phyloP scores from a whole-genome alignment of 805 yeast genomes.

The Vanderwaltozyma verrucispora region DNA sequence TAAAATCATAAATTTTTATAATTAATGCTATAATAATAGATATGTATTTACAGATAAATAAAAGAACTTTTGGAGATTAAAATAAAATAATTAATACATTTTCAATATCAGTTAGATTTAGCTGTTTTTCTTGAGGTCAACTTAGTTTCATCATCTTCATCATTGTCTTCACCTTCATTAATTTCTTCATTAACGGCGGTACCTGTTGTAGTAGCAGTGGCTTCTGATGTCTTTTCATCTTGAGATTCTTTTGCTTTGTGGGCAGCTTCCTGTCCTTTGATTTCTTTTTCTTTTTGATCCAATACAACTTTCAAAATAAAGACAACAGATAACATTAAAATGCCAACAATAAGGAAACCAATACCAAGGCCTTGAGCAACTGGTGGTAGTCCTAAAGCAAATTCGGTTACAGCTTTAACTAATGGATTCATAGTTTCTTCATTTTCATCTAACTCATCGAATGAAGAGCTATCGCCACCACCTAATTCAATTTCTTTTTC shows the following conservation, averaged over 20 bases:
- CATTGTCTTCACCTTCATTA: background rate
- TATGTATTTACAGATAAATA: no score
- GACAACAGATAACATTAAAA: background rate
- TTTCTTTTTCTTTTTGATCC: background rate
- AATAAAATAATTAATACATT: no score
- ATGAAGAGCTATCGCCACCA: background rate
- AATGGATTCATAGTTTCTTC: background rate
- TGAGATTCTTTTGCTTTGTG: background rate
- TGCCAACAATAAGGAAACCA: background rate
- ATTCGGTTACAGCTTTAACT: background rate
- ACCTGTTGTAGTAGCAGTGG: background rate
- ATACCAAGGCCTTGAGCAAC: background rate
- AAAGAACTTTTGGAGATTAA: no score
- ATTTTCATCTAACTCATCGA: background rate
- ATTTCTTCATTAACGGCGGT: background rate
- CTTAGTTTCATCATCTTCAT: slow-evolving; percentile 1
- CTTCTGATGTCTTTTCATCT: background rate
- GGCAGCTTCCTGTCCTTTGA: background rate
- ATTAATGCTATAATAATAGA: no score
- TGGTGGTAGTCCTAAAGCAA: background rate
- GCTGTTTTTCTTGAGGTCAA: slow-evolving; percentile 1
- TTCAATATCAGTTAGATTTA: no score
- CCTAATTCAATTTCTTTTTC: slow-evolving; percentile 31
- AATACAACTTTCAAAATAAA: background rate
- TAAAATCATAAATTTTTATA: no score